Evolutionary conservation across 1,284 basidiomycete species (phyloP).

Genomic region (Moesziomyces parantarcticus): DNA sequence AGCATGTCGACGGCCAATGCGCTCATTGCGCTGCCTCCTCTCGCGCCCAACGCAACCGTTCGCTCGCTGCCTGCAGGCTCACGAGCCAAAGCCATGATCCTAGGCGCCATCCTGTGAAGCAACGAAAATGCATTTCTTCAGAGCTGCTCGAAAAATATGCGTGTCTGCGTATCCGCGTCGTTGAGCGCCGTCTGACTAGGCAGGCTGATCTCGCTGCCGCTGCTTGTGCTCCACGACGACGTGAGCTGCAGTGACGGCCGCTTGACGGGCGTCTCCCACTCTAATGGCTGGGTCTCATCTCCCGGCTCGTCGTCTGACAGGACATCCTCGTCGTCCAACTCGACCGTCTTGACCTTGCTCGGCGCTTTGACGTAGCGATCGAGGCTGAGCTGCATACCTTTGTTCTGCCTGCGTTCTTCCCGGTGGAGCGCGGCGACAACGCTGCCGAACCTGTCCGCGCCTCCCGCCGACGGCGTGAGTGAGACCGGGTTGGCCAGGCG

Average conservation of each 20-base stretch:
- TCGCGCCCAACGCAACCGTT: background rate
- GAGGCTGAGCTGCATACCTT: constrained; percentile 27
- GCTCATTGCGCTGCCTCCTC: constrained; percentile 53
- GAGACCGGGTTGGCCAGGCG: constrained; percentile 18
- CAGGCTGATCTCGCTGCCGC: constrained; percentile 10
- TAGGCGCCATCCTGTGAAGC: constrained; percentile 35
- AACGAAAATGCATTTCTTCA: background rate
- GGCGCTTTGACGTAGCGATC: constrained; percentile 1
- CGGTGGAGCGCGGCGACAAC: constrained; percentile 26
- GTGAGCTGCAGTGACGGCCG: background rate
- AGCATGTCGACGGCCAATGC: constrained; percentile 62
- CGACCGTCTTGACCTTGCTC: background rate
- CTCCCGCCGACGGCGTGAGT: constrained; percentile 5
- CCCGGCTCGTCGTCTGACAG: constrained; percentile 27
- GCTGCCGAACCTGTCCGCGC: constrained; percentile 11
- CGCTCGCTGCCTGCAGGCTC: constrained; percentile 9
- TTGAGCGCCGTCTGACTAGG: constrained; percentile 14
- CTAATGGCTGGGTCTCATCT: background rate
- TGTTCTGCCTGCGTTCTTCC: constrained; percentile 24
- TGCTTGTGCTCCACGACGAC: background rate
- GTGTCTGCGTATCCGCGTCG: constrained; percentile 12
- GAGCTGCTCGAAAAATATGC: constrained; percentile 17
- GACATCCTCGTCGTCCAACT: constrained; percentile 15
- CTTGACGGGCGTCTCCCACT: background rate
- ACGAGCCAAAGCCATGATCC: constrained; percentile 34